These are phyloP conservation scores for Pseudocercospora macadamiae DNA, from an alignment of 2,329 filamentous ascomycete species.

Conservation along the genomic window DNA sequence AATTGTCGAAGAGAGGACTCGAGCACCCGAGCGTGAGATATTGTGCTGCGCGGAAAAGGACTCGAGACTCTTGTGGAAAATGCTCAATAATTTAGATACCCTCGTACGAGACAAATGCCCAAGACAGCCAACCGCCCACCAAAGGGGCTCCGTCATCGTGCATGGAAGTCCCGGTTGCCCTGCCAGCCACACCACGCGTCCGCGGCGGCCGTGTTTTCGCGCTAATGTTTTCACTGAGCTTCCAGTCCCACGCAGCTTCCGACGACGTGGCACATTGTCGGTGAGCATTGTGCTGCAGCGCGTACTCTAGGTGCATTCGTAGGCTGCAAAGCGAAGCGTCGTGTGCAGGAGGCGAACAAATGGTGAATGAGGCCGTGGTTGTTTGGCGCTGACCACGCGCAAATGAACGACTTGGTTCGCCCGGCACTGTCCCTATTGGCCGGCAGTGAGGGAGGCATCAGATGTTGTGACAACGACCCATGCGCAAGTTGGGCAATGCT, in stretches of 20 bases:
- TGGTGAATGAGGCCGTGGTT: neutral
- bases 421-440: neutral
- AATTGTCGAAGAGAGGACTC: too few relatives aligned
- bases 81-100: too few relatives aligned
- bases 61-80: too few relatives aligned
- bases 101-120: too few relatives aligned
- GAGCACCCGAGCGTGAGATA: too few relatives aligned
- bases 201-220: neutral
- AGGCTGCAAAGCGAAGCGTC: neutral
- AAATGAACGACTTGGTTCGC: neutral
- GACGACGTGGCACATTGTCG: conserved; percentile 6
- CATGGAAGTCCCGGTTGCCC: neutral
- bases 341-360: conserved; percentile 1
- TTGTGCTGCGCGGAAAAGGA: too few relatives aligned
- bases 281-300: neutral
- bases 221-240: neutral
- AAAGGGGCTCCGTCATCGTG: conserved; percentile 1
- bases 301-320: neutral
- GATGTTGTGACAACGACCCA: conserved; percentile 4
- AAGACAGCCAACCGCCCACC: too few relatives aligned
- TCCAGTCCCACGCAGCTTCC: neutral
- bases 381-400: neutral
- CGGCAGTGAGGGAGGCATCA: neutral
- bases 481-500: neutral
- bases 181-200: neutral